Percentiles rank a stretch among this genome's conserved stretches.
phyloP scores from a whole-genome alignment of 2,329 filamentous ascomycete genomes.

The Fusarium siculi region DNA sequence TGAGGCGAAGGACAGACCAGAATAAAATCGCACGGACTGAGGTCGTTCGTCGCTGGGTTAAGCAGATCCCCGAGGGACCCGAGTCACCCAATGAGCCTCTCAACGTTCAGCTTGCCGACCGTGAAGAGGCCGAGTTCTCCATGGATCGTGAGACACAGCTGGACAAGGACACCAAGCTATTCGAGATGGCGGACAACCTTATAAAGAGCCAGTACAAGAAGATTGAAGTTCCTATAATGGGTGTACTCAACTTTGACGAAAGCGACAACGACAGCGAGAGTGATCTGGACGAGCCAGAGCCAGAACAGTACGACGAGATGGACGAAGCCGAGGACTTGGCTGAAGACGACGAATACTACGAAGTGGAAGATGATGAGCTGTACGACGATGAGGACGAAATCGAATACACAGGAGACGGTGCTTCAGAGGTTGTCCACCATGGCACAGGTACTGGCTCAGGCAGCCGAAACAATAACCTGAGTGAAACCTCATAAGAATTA shows the following conservation, averaged over 20 bases:
- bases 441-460: conserved; percentile 44
- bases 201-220: conserved; percentile 60
- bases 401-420: conserved; percentile 43
- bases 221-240: conserved; percentile 59
- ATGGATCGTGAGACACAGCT: conserved; percentile 52
- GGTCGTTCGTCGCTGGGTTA: conserved; percentile 56
- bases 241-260: conserved; percentile 57
- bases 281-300: conserved; percentile 43
- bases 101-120: conserved; percentile 47
- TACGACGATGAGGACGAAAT: conserved; percentile 42
- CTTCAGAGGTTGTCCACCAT: conserved; percentile 43
- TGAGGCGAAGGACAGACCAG: conserved; percentile 48
- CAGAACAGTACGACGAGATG: conserved; percentile 43
- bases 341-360: conserved; percentile 44
- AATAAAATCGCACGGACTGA: conserved; percentile 54
- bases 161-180: conserved; percentile 57
- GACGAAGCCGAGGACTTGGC: conserved; percentile 40
- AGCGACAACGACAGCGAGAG: conserved; percentile 56
- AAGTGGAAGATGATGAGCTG: conserved; percentile 44
- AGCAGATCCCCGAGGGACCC: conserved; percentile 51
- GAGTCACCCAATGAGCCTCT: conserved; percentile 46
- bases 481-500: conserved; percentile 42
- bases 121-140: conserved; percentile 54
- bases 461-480: conserved; percentile 41
- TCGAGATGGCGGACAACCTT: conserved; percentile 57